Conservation (phyloP, 2,329 filamentous ascomycete genomes). For the Diaporthe aspalathi region DNA sequence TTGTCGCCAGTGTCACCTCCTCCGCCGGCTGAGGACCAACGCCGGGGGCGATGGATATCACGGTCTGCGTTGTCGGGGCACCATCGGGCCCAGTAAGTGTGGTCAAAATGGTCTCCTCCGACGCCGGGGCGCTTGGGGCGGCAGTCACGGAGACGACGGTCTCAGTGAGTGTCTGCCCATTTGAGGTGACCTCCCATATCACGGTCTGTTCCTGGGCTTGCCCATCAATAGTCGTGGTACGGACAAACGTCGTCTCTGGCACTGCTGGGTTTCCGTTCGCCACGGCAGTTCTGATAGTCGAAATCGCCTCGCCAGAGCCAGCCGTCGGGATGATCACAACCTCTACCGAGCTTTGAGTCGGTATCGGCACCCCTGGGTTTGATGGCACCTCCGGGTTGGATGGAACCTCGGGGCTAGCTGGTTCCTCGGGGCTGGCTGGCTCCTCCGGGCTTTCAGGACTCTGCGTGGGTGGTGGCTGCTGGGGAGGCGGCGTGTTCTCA, state of each 20-base stretch:
- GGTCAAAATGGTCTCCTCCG: background rate
- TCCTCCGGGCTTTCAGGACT: background rate
- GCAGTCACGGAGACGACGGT: slow-evolving; percentile 1
- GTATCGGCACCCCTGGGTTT: background rate
- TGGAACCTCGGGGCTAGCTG: too few species aligned
- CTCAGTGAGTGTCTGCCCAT: slow-evolving; percentile 3
- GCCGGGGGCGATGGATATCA: background rate
- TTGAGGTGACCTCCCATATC: slow-evolving; percentile 3
- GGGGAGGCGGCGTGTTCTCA: background rate
- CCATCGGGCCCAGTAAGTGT: background rate
- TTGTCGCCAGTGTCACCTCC: slow-evolving; percentile 5
- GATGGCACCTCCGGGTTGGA: background rate
- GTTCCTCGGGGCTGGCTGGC: too few species aligned
- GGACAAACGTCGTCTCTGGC: slow-evolving; percentile 1
- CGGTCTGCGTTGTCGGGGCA: background rate
- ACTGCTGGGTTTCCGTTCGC: background rate
- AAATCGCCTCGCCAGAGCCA: background rate
- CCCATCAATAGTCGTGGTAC: background rate
- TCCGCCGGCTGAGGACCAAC: background rate
- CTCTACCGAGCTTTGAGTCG: background rate
- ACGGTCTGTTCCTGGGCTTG: slow-evolving; percentile 15
- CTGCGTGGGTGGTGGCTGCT: background rate
- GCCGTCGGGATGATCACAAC: background rate
- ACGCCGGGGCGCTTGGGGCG: background rate
- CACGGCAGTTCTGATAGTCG: background rate